A percentile compares a stretch with the other conserved stretches of the same genome.
phyloP scores from a whole-genome alignment of 2,329 filamentous ascomycete genomes.

The Achaetomium macrosporum region DNA sequence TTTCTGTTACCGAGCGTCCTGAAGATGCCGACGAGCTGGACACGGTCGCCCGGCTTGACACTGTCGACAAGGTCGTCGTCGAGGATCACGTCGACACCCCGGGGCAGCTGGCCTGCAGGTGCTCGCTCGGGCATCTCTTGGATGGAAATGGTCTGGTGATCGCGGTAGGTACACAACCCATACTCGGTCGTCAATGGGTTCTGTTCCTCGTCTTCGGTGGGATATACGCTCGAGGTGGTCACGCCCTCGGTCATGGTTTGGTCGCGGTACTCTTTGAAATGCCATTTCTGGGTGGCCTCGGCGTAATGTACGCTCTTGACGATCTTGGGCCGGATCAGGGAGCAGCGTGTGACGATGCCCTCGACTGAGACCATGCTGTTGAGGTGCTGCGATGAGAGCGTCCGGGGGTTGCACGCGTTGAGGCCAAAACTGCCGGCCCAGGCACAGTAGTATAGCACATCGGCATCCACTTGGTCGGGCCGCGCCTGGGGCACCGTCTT shows the following conservation, averaged over 20 bases:
- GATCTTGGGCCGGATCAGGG: conserved; percentile 92
- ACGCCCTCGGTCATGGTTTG: conserved; percentile 95
- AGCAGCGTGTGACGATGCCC: conserved; percentile 95
- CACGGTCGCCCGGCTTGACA: conserved; percentile 90
- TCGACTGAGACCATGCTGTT: conserved; percentile 98
- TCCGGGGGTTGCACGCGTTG: conserved; percentile 89
- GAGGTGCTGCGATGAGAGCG: conserved; percentile 78
- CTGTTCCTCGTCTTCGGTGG: conserved; percentile 85
- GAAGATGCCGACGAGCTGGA: conserved; percentile 95
- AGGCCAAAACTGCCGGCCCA: conserved; percentile 94
- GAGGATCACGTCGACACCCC: conserved; percentile 91
- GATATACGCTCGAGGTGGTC: conserved; percentile 87
- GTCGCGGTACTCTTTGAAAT: conserved; percentile 85
- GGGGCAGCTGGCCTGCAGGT: conserved; percentile 88
- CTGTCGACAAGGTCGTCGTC: conserved; percentile 95
- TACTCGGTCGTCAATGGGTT: conserved; percentile 94
- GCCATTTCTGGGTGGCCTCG: conserved; percentile 77
- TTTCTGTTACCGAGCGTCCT: conserved; percentile 92
- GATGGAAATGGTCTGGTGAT: conserved; percentile 96
- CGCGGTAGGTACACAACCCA: conserved; percentile 89
- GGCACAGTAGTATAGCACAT: conserved; percentile 92
- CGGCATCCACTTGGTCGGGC: conserved; percentile 67
- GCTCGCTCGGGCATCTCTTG: conserved; percentile 99
- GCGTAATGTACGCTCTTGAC: conserved; percentile 97
- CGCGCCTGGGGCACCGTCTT: conserved; percentile 71